Evolutionary conservation across 192 early-diverging fungal genomes (phyloP), one percentile per base, ranked within the genome.

Genomic region (Coemansia guatemalensis): DNA sequence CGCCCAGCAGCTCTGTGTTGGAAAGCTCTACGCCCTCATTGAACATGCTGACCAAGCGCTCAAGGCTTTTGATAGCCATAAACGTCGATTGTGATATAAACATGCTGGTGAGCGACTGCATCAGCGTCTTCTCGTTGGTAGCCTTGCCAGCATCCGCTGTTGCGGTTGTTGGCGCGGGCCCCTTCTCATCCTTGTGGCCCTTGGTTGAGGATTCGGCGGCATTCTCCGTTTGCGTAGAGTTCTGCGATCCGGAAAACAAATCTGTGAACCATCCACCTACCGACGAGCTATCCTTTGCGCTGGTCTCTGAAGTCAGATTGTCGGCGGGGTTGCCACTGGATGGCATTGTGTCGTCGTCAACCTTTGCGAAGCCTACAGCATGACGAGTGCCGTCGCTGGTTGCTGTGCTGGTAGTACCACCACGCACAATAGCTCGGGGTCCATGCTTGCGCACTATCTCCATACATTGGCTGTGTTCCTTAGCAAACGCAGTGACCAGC

Each of bases 11-110:
- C 68, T 88, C 86, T 5, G 84, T 68, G 60, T 84, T 85, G 8
- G 86, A 84, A 52, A 88, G 67, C 70, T 91, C 89, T 39, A 91
- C 82, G 32, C 89, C 89, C 69, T 91, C 88, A 14, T 86, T 85
- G 75, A 88, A 83, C 39, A 73, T 53, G 47, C 65, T 62, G 1
- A 79, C 64, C 61, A 84, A 49, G 24, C 78, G 58, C 60, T 75
- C 67, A 8, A 82, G 65, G 25, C 75, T 75, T 53, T 84, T 74
- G 51, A 84, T 53, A 1, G 70, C 69, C 67, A 73, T 74, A 17
- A 78, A 72, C 2, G 67, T 72, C 12, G 75, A 78, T n/a, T 65
- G 64, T 24, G 82, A 72, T 26, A 84, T 69, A 69, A 84, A 74
- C 64, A 78, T 70, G 55, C 72, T 78, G 8, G 78, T 63, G 21